phyloP scores from a whole-genome alignment of 371 early-diverging fungal genomes.

The Rhizopus arrhizus region DNA sequence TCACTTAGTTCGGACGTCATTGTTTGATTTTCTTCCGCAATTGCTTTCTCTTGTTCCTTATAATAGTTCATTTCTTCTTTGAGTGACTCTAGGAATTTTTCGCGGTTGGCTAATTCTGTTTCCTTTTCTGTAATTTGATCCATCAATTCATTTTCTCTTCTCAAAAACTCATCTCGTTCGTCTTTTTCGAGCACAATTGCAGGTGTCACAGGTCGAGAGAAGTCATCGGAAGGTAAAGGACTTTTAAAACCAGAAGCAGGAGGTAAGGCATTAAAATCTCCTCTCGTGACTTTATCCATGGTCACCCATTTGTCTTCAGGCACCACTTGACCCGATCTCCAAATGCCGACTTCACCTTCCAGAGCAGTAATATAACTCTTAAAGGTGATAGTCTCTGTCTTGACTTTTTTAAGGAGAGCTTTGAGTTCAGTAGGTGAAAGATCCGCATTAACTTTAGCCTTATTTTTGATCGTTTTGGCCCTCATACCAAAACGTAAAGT shows the following conservation, averaged over 20 bases:
- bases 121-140: constrained; percentile 90
- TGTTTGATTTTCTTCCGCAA: constrained; percentile 70
- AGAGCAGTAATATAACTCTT: constrained; percentile 79
- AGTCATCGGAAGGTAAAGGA: constrained; percentile 36
- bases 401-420: constrained; percentile 83
- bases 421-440: constrained; percentile 91
- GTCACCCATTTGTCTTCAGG: constrained; percentile 73
- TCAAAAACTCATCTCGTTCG: constrained; percentile 90
- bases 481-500: constrained; percentile 97
- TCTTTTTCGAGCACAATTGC: constrained; percentile 76
- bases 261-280: constrained; percentile 46
- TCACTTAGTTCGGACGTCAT: constrained; percentile 70
- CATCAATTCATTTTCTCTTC: constrained; percentile 89
- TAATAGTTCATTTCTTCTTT: constrained; percentile 69
- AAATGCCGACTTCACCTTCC: constrained; percentile 83
- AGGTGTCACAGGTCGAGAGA: constrained; percentile 80
- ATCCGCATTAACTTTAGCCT: constrained; percentile 96
- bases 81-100: constrained; percentile 58
- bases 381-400: constrained; percentile 75
- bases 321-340: constrained; percentile 84
- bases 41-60: constrained; percentile 63
- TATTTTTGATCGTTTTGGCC: constrained; percentile 98
- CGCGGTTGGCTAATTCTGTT: constrained; percentile 59
- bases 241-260: constrained; percentile 56
- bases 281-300: constrained; percentile 65